Conservation (phyloP, 2,329 filamentous ascomycete species). For the Alternaria infectoria region DNA sequence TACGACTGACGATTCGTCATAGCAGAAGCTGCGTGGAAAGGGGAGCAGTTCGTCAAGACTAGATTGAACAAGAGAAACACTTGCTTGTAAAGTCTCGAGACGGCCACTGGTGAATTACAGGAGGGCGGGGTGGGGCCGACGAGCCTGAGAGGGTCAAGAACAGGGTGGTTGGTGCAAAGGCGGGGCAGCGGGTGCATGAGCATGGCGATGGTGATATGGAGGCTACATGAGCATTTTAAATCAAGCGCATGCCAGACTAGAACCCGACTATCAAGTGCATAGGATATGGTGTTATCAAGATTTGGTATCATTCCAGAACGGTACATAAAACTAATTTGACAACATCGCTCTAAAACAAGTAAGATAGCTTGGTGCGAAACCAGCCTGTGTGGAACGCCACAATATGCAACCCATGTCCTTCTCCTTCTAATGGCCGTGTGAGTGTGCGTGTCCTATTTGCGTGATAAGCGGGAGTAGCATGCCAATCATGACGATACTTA, state of each 20-base stretch:
- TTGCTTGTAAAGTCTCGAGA: background rate
- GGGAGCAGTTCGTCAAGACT: background rate
- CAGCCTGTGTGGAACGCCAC: slow-evolving; percentile 13
- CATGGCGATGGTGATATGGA: background rate
- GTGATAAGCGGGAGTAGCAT: slow-evolving; percentile 81
- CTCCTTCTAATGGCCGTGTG: slow-evolving; percentile 55
- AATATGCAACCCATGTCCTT: slow-evolving; percentile 4
- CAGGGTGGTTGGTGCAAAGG: background rate
- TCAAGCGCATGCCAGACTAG: no score
- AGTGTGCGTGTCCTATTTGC: slow-evolving; percentile 71
- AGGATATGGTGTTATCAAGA: background rate
- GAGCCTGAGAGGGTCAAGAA: background rate
- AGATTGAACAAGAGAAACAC: background rate
- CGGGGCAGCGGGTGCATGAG: background rate
- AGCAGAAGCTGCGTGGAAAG: background rate
- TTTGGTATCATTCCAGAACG: slow-evolving; percentile 16
- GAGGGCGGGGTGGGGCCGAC: background rate
- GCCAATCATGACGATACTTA: slow-evolving; percentile 70
- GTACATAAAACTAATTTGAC: background rate
- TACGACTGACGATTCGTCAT: background rate
- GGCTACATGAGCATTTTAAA: background rate
- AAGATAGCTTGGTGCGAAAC: background rate
- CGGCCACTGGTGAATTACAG: background rate
- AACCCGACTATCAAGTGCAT: background rate
- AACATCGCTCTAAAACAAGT: background rate